Conservation (phyloP, 352 stramenopile species). For the Phytophthora macrochlamydospora region DNA sequence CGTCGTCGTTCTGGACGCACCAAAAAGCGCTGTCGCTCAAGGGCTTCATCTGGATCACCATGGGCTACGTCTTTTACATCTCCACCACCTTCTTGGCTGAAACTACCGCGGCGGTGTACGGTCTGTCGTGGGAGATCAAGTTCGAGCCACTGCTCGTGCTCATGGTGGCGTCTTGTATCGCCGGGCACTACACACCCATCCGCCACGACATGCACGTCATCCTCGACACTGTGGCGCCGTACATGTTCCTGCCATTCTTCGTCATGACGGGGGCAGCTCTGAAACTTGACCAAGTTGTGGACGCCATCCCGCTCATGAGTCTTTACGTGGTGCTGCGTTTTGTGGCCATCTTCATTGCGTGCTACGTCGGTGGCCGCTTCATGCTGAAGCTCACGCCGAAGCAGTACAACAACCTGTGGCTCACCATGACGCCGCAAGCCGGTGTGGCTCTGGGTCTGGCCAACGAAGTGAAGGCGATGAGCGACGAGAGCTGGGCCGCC, state of each 20-base stretch:
- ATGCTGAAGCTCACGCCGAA: slow-evolving; percentile 55
- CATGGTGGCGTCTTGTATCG: slow-evolving; percentile 68
- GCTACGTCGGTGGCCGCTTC: slow-evolving; percentile 61
- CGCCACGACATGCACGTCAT: slow-evolving; percentile 82
- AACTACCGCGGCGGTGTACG: slow-evolving; percentile 42
- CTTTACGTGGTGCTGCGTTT: slow-evolving; percentile 64
- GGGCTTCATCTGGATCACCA: slow-evolving; percentile 67
- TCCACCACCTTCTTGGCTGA: slow-evolving; percentile 48
- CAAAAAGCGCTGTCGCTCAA: slow-evolving; percentile 53
- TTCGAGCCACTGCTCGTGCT: slow-evolving; percentile 70
- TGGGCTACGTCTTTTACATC: slow-evolving; percentile 69
- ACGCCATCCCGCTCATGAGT: slow-evolving; percentile 67
- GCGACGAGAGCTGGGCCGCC: slow-evolving; percentile 54
- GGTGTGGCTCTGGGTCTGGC: slow-evolving; percentile 67
- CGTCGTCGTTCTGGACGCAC: slow-evolving; percentile 21
- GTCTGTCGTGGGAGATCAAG: slow-evolving; percentile 70
- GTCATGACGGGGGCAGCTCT: slow-evolving; percentile 71
- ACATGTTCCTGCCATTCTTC: slow-evolving; percentile 79
- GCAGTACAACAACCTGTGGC: slow-evolving; percentile 78
- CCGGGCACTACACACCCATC: slow-evolving; percentile 57
- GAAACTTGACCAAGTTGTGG: slow-evolving; percentile 67
- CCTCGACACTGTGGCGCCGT: slow-evolving; percentile 62
- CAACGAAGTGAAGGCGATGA: slow-evolving; percentile 63
- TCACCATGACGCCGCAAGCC: slow-evolving; percentile 72
- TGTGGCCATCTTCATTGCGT: slow-evolving; percentile 65